phyloP scores from a whole-genome alignment of 176 grass and related monocot species.

The Bromus sterilis region DNA sequence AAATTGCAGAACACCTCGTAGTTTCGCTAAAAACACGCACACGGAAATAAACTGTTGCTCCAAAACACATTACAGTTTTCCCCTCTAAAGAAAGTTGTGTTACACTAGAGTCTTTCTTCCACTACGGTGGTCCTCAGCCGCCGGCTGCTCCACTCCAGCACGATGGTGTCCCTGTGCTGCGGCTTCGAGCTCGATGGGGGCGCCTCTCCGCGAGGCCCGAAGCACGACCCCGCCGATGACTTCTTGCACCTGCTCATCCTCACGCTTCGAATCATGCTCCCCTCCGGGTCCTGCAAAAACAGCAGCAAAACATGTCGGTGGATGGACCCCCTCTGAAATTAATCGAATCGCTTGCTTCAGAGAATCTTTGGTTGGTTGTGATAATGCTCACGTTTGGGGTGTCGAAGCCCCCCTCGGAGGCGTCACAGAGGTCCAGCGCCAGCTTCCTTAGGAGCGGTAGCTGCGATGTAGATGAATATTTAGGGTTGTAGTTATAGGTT shows the following conservation, averaged over 20 bases:
- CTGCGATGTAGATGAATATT: too few species aligned
- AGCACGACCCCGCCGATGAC: background rate
- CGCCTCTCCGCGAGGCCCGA: conserved; percentile 7
- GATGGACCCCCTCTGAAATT: too few species aligned
- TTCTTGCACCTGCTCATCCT: conserved; percentile 73
- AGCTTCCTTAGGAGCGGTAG: conserved; percentile 50
- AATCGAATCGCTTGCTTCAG: background rate
- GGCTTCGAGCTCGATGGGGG: background rate
- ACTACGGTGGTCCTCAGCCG: conserved; percentile 44
- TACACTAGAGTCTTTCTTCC: conserved; percentile 41
- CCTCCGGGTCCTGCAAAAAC: conserved; percentile 32
- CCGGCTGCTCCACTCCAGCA: conserved; percentile 62
- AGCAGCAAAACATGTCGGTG: background rate
- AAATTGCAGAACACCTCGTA: background rate
- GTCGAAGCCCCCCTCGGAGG: conserved; percentile 63
- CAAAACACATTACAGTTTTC: background rate
- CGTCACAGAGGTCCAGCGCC: conserved; percentile 74
- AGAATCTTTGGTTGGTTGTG: background rate
- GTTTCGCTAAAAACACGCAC: background rate
- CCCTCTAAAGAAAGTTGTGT: background rate
- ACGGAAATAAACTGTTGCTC: background rate
- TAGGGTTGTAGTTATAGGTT: background rate
- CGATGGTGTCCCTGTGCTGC: conserved; percentile 76
- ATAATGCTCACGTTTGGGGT: conserved; percentile 47
- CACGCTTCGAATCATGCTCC: conserved; percentile 32